phyloP scores from a whole-genome alignment of 192 early-diverging fungal genomes.

The Phlyctochytrium planicorne region DNA sequence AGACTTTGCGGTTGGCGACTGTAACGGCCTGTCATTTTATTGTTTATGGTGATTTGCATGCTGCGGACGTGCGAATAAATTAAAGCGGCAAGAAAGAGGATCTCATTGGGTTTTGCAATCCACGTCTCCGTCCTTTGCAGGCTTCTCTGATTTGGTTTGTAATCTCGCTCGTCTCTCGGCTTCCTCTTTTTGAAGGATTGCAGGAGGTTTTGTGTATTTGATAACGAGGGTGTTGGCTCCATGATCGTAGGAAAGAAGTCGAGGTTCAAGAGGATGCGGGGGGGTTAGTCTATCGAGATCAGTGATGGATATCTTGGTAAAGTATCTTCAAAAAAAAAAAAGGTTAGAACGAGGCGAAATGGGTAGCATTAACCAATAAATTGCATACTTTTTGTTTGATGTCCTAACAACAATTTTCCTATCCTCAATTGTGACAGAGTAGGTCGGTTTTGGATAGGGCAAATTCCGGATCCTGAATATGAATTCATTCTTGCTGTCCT shows the following conservation, averaged over 20 bases:
- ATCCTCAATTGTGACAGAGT: slow-evolving; percentile 17
- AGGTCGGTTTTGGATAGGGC: slow-evolving; percentile 14
- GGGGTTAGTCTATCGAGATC: slow-evolving; percentile 16
- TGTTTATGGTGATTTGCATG: too few species aligned
- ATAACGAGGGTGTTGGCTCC: slow-evolving; percentile 21
- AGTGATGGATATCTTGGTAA: slow-evolving; percentile 7
- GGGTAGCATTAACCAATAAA: not conserved
- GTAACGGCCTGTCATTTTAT: too few species aligned
- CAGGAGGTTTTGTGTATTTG: slow-evolving; percentile 13
- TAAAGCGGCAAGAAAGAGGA: too few species aligned
- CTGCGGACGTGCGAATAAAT: too few species aligned
- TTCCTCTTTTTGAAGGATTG: slow-evolving; percentile 18
- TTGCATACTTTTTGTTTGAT: slow-evolving; percentile 32
- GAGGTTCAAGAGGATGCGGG: not conserved
- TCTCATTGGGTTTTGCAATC: slow-evolving; percentile 21
- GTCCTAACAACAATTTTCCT: slow-evolving; percentile 27
- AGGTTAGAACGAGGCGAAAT: not conserved
- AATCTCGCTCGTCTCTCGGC: slow-evolving; percentile 4
- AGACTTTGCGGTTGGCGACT: too few species aligned
- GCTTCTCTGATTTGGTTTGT: not conserved
- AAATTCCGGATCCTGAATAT: slow-evolving; percentile 33
- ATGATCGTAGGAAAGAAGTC: slow-evolving; percentile 1
- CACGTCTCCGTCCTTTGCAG: slow-evolving; percentile 4
- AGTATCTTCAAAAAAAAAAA: slow-evolving; percentile 18
- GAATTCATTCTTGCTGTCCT: slow-evolving; percentile 23